Base-by-base conservation (phyloP, 2,329 filamentous ascomycete species). In the Geosmithia putterillii region DNA sequence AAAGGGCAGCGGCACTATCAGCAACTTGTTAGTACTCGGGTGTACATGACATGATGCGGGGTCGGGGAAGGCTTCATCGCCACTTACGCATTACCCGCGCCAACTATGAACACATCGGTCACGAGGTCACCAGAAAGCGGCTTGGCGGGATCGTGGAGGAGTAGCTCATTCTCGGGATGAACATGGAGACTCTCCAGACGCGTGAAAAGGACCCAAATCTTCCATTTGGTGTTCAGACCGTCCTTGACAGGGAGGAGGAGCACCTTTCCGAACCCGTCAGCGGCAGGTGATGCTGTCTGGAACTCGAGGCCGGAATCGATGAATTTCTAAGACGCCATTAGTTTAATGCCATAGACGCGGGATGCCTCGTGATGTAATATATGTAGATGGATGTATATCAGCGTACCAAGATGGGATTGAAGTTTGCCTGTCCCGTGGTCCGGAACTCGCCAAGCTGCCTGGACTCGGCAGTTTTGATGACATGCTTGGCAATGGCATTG, bases 51-150 rank as follows among this genome's bases (percentile, higher is more conserved):
- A n/a, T n/a, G n/a, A n/a, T n/a, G n/a, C n/a, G n/a, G n/a, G n/a
- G n/a, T n/a, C n/a, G n/a, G n/a, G n/a, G n/a, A n/a, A n/a, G n/a
- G n/a, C n/a, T n/a, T n/a, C n/a, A n/a, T n/a, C 23, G 10, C 23
- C 6, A 50, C 58, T 54, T 42, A 58, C 54, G 54, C 50, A 20
- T 59, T 62, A 7, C 60, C 60, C 5, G 51, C 60, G 8, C 60
- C 59, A 1, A 62, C 42, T 21, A 63, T 53, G 3, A 63, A 45
- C 9, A 60, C 59, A n/a, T 61, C 55, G 0, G 56, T 64, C 10
- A 54, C 49, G 4, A 61, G 42, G 1, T 42, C 25, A 10, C 48
- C 45, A 0, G 43, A 6, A 5, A 58, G 42, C 0, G 49, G 40
- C 10, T 41, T 41, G 2, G 50, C 47, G 3, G 59, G 53, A 0